These are phyloP conservation scores for Leptographium wingfieldii DNA, from an alignment of 2,329 filamentous ascomycete genomes.

Conservation along the genomic window DNA sequence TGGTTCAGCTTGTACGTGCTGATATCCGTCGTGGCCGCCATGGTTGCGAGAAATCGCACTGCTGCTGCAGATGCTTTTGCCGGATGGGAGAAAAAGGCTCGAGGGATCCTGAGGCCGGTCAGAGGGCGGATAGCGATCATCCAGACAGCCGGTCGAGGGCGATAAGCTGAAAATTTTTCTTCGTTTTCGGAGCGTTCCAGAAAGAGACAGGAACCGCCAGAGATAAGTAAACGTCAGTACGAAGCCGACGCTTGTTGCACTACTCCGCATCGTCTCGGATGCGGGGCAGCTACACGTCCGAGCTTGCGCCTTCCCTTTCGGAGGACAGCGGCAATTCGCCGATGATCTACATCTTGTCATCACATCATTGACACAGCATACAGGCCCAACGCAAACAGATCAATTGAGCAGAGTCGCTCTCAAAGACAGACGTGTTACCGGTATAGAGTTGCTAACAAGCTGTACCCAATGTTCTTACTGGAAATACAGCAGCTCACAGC, in stretches of 20 bases:
- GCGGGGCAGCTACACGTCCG: neutral
- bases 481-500: too few relatives aligned
- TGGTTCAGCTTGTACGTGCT: constrained; percentile 77
- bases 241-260: neutral
- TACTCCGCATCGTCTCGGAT: neutral
- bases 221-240: neutral
- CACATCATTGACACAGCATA: too few relatives aligned
- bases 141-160: neutral
- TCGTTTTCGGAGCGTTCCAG: neutral
- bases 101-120: neutral
- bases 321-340: neutral
- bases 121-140: neutral
- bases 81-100: neutral
- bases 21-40: constrained; percentile 60
- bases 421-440: neutral
- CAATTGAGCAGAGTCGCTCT: neutral
- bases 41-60: constrained; percentile 27
- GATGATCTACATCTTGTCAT: neutral
- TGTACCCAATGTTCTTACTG: too few relatives aligned
- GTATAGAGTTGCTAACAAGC: too few relatives aligned
- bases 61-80: neutral
- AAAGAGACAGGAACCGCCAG: neutral
- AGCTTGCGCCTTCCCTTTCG: neutral
- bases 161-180: neutral
- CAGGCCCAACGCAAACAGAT: neutral